Evolutionary conservation across 305 asterid genomes (phyloP), one percentile per base, ranked within the genome.

Genomic region (Solanum aculeatissimum): DNA sequence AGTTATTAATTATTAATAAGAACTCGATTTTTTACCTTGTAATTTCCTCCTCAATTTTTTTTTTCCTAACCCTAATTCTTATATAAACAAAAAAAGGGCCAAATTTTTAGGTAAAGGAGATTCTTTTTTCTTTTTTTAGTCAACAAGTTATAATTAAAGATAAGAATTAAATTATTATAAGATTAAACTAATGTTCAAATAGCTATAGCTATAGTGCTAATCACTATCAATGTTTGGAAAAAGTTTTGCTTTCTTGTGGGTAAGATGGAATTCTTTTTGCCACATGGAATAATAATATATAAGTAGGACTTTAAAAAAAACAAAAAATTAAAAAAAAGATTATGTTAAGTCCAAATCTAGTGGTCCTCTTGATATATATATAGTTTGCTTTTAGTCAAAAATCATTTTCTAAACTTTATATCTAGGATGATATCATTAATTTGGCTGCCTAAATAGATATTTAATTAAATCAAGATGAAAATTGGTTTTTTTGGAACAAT

Each of bases 171-270:
- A 74, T 47, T 74, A 74, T 32, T 25, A 23, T 23, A 45, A 7
- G 60, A 23, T 74, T 49, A 21, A 16, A 15, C 29, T 29, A 25
- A 25, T 49, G 21, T 75, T 49, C 63, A 25, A 47, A n/a, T 66
- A 40, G 9, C 19, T 68, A 11, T 57, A 66, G 10, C 11, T 11
- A 16, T n/a, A 49, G 85, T 85, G 87, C 63, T 84, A n/a, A 88
- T 89, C 89, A 10, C 83, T 81, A 86, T 87, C 91, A 65, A 75
- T 60, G 16, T 71, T 60, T 15, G 43, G 42, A 54, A 77, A 78
- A 85, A 77, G 84, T 84, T 78, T 68, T 84, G 84, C 80, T 51
- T 51, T 42, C 83, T 70, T 70, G 23, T 35, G 58, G 55, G 65
- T 63, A 18, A 75, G 66, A 72, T 68, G 62, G 60, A 85, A 49